Percentiles rank a stretch among this genome's conserved stretches.
phyloP scores from a whole-genome alignment of 2,329 filamentous ascomycete species.

The Sphaceloma murrayae region DNA sequence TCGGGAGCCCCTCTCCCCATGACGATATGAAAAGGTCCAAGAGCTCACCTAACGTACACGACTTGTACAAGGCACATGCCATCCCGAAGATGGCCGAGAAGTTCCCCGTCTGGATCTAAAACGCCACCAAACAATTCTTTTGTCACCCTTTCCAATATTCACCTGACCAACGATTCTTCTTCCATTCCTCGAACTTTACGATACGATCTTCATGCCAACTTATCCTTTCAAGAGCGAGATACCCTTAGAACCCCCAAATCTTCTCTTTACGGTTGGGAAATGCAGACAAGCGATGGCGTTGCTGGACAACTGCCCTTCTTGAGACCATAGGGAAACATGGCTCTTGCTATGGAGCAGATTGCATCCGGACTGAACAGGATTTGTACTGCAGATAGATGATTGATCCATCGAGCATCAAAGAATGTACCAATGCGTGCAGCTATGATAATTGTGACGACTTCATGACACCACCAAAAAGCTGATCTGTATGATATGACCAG shows the following conservation, averaged over 20 bases:
- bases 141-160: constrained; percentile 1
- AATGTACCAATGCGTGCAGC: too few relatives aligned
- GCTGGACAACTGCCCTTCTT: constrained; percentile 16
- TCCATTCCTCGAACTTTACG: constrained; percentile 6
- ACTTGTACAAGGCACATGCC: constrained; percentile 15
- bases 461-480: too few relatives aligned
- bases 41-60: constrained; percentile 14
- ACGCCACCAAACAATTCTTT: constrained; percentile 1
- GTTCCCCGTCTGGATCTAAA: constrained; percentile 17
- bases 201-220: constrained; percentile 8
- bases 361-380: too few relatives aligned
- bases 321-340: too few relatives aligned
- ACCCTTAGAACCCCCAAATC: constrained; percentile 7
- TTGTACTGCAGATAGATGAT: too few relatives aligned
- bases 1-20: constrained; percentile 5
- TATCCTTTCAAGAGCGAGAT: constrained; percentile 11
- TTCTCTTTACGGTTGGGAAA: too few relatives aligned
- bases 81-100: constrained; percentile 15
- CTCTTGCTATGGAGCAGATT: too few relatives aligned
- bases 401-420: too few relatives aligned
- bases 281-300: constrained; percentile 16
- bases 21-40: constrained; percentile 9
- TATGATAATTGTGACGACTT: too few relatives aligned
- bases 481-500: too few relatives aligned
- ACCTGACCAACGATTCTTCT: not conserved